Evolutionary conservation across 352 stramenopile species (phyloP).

Genomic region (Phytophthora brassicae): DNA sequence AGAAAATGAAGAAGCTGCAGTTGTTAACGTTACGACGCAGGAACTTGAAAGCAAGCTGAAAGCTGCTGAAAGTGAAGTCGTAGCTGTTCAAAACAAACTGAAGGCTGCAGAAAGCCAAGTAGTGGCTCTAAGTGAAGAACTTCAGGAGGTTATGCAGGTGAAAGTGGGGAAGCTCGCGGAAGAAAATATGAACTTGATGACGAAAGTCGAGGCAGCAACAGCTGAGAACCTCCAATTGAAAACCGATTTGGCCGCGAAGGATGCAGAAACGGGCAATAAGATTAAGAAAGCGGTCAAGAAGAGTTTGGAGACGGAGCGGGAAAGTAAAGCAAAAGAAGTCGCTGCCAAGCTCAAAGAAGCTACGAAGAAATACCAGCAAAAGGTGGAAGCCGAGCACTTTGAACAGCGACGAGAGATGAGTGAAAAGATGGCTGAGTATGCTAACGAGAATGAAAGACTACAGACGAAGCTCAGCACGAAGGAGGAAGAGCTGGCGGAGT

Average conservation of each 20-base stretch:
- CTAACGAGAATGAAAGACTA: conserved; percentile 33
- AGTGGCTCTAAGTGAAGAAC: conserved; percentile 6
- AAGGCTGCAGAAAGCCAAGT: conserved; percentile 15
- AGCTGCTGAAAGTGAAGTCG: conserved; percentile 8
- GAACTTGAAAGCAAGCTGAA: conserved; percentile 18
- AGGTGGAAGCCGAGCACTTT: conserved; percentile 36
- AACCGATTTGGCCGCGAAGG: conserved; percentile 21
- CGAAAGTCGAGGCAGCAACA: conserved; percentile 20
- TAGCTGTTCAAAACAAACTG: conserved; percentile 12
- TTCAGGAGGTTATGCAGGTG: background rate
- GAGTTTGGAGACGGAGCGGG: conserved; percentile 10
- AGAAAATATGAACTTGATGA: conserved; percentile 33
- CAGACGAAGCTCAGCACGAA: conserved; percentile 17
- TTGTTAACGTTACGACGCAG: conserved; percentile 13
- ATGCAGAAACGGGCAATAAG: conserved; percentile 17
- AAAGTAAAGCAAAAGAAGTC: conserved; percentile 21
- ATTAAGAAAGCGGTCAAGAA: conserved; percentile 27
- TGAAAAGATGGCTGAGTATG: conserved; percentile 35
- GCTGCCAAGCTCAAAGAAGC: conserved; percentile 29
- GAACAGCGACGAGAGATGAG: conserved; percentile 39
- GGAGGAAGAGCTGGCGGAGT: conserved; percentile 23
- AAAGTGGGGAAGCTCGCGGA: conserved; percentile 2
- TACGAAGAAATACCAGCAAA: conserved; percentile 34
- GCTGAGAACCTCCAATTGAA: conserved; percentile 27
- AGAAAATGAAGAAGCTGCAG: conserved; percentile 14